phyloP scores from a whole-genome alignment of 306 rosid species.

The Vigna reflexopilosa region DNA sequence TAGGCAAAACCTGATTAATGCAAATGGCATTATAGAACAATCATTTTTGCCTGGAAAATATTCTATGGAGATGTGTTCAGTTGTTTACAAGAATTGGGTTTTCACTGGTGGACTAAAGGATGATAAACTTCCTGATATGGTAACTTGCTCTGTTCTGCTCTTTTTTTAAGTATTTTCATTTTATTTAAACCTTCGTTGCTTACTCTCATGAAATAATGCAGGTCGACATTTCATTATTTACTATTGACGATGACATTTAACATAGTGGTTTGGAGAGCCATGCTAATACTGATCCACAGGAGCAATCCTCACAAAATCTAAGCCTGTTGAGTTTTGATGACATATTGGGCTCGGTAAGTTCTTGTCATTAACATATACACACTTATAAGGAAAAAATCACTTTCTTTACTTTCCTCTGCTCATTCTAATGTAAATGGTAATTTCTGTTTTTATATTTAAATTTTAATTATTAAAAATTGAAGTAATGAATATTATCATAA shows the following conservation, averaged over 20 bases:
- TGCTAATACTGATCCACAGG: conserved; percentile 41
- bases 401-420: too few species aligned
- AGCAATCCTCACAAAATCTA: conserved; percentile 45
- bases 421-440: too few species aligned
- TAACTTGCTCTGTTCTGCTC: conserved; percentile 34
- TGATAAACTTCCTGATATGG: conserved; percentile 54
- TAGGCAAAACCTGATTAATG: conserved; percentile 46
- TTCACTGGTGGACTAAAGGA: conserved; percentile 55
- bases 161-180: background rate
- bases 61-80: conserved; percentile 51
- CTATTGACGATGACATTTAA: conserved; percentile 58
- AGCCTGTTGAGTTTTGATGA: conserved; percentile 72
- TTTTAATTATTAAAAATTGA: too few species aligned
- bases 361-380: too few species aligned
- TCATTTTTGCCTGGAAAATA: conserved; percentile 42
- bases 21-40: conserved; percentile 45
- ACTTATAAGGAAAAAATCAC: too few species aligned
- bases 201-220: conserved; percentile 43
- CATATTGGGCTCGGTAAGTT: conserved; percentile 24
- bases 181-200: conserved; percentile 33
- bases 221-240: conserved; percentile 72
- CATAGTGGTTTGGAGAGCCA: conserved; percentile 52
- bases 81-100: conserved; percentile 50
- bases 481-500: too few species aligned
- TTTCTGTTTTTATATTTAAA: too few species aligned